A percentile compares a stretch with the other conserved stretches of the same genome.
Evolutionary conservation across 2,329 filamentous ascomycete genomes (phyloP).

Genomic region (Aspergillus fumigatiaffinis): DNA sequence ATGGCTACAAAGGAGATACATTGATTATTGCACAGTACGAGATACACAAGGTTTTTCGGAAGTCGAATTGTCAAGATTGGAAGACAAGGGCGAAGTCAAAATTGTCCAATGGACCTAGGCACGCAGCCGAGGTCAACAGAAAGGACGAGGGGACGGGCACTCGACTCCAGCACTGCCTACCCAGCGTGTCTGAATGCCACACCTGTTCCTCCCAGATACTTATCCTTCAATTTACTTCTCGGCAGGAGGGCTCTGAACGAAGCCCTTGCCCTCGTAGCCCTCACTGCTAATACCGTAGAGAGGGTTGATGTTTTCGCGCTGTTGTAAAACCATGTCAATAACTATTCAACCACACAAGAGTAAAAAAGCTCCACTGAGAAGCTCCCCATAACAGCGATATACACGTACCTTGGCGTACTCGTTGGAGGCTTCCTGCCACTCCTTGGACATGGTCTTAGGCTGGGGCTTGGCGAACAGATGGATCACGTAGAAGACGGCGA

Average conservation of each 20-base stretch:
- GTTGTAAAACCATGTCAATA: conserved; percentile 23
- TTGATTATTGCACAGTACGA: conserved; percentile 44
- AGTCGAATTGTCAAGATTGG: conserved; percentile 25
- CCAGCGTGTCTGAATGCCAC: conserved; percentile 18
- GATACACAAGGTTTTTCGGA: conserved; percentile 36
- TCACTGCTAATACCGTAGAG: conserved; percentile 78
- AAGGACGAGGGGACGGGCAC: conserved; percentile 6
- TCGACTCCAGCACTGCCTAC: conserved; percentile 9
- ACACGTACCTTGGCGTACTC: conserved; percentile 82
- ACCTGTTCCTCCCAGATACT: conserved; percentile 22
- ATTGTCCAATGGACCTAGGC: conserved; percentile 12
- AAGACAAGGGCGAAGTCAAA: conserved; percentile 22
- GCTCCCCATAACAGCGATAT: neutral
- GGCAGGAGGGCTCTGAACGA: conserved; percentile 61
- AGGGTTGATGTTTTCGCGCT: conserved; percentile 82
- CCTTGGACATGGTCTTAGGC: conserved; percentile 89
- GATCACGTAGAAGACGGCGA: conserved; percentile 67
- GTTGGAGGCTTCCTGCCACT: conserved; percentile 94
- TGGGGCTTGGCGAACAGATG: conserved; percentile 67
- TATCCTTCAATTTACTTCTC: conserved; percentile 29
- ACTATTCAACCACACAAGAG: conserved; percentile 11
- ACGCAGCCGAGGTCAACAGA: conserved; percentile 15
- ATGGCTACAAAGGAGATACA: conserved; percentile 42
- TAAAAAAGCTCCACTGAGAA: neutral
- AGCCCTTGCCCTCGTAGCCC: conserved; percentile 72